Base-by-base conservation (phyloP, 2,329 filamentous ascomycete species). In the Pseudocercospora crystallina region DNA sequence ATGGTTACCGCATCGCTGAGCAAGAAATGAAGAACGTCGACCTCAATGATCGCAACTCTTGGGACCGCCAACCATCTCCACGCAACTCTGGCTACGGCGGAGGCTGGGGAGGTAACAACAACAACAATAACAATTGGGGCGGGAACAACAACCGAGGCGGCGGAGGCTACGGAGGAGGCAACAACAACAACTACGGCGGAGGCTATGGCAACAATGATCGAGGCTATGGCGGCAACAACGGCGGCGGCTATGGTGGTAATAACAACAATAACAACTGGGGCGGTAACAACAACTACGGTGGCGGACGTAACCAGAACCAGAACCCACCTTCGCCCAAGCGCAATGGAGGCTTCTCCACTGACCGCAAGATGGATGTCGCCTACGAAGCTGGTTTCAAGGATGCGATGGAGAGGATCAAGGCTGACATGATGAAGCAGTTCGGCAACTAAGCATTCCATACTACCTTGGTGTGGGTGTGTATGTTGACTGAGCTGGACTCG, bases 381-480 rank as follows among this genome's bases (percentile, higher is more conserved):
- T 60, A 60, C 48, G 57, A 60, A 26, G 53, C 57, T 3, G 57
- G 57, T n/a, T 60, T 58, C 50, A 56, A 56, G 45, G 57, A 60
- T 15, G 57, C 57, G 30, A 56, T 60, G 55, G 55, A 58, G 53
- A 58, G 54, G 43, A 49, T 60, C 44, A 60, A 60, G 41, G 53
- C 48, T 26, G 53, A 56, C 32, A 60, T 60, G 57, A 60, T 60
- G 57, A 42, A 43, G 17, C 53, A 58, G 12, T 58, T 58, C 29
- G 49, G 50, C 7, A 26, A 26, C 20, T 26, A 26, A 26, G 20
- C 20, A 26, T 3, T 7, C 20, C 20, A 3, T 7, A 26, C 20
- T 26, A 26, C 20, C 3, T 7, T 26, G 20, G 20, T 26, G 20
- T 26, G 20, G 20, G 7, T 26, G 7, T 26, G 20, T 26, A 26